Evolutionary conservation across 2,329 filamentous ascomycete genomes (phyloP).

Genomic region (Sordariomycetes sp.): DNA sequence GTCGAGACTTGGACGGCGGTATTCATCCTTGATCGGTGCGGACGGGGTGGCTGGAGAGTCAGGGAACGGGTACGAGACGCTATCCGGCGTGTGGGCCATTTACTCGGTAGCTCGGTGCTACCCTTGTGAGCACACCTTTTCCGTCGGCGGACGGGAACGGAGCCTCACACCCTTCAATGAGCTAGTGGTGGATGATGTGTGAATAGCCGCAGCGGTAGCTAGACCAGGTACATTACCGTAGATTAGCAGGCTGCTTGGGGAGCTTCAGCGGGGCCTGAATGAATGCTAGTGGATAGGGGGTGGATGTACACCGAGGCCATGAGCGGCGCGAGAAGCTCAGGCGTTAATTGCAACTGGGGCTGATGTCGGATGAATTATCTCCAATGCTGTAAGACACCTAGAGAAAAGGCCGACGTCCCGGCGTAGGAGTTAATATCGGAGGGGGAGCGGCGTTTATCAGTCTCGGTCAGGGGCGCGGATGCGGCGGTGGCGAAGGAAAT

Average conservation of each 20-base stretch:
- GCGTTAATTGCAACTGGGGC: neutral
- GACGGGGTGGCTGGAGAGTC: neutral
- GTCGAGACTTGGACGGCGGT: neutral
- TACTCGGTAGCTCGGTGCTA: neutral
- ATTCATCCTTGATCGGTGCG: neutral
- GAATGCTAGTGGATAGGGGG: neutral
- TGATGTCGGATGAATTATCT: neutral
- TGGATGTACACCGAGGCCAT: neutral
- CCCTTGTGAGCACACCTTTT: neutral
- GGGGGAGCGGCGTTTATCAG: no score
- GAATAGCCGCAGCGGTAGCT: neutral
- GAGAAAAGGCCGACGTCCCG: neutral
- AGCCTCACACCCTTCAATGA: neutral
- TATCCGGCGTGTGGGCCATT: slow-evolving; percentile 2
- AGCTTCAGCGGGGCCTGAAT: neutral
- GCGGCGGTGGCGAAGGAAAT: neutral
- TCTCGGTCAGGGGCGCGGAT: neutral
- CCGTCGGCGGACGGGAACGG: neutral
- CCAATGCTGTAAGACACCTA: neutral
- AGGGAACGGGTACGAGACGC: neutral
- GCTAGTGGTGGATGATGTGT: neutral
- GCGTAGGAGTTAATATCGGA: neutral
- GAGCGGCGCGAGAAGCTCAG: neutral
- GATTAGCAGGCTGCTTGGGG: neutral
- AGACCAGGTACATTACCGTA: neutral